Percentiles rank a stretch among this genome's conserved stretches.
These are phyloP conservation scores for Talaromyces pinophilus DNA, from an alignment of 2,329 filamentous ascomycete species.

Conservation along the genomic window DNA sequence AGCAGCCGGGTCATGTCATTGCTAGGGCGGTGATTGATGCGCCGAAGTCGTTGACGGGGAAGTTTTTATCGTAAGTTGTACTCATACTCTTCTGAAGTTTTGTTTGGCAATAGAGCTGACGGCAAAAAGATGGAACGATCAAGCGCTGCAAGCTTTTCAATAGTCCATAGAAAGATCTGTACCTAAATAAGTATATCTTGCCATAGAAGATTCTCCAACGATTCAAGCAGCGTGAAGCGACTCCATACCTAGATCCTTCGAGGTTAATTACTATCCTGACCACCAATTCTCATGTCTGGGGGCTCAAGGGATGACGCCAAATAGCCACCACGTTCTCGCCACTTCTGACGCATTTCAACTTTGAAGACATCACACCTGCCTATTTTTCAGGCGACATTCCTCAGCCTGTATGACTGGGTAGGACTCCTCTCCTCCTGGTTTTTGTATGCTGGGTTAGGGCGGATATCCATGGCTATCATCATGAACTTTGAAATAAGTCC, in stretches of 20 bases:
- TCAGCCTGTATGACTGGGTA: not conserved
- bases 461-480: not conserved
- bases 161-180: not conserved
- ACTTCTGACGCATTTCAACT: not conserved
- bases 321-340: not conserved
- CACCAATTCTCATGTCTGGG: not conserved
- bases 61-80: constrained; percentile 57
- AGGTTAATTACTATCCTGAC: not conserved
- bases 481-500: not conserved
- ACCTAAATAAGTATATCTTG: not conserved
- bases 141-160: constrained; percentile 47
- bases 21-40: constrained; percentile 71
- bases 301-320: not conserved
- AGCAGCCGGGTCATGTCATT: constrained; percentile 84
- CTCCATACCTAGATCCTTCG: not conserved
- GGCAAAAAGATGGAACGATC: constrained; percentile 47
- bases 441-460: not conserved
- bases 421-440: not conserved
- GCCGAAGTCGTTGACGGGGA: constrained; percentile 70
- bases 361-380: not conserved
- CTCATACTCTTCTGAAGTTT: not conserved
- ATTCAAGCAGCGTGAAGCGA: not conserved
- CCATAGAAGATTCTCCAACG: not conserved
- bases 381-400: not conserved
- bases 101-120: constrained; percentile 27